Evolutionary conservation across 2,329 filamentous ascomycete species (phyloP), one percentile per base, ranked within the genome.

Genomic region (Aspergillus fischeri): DNA sequence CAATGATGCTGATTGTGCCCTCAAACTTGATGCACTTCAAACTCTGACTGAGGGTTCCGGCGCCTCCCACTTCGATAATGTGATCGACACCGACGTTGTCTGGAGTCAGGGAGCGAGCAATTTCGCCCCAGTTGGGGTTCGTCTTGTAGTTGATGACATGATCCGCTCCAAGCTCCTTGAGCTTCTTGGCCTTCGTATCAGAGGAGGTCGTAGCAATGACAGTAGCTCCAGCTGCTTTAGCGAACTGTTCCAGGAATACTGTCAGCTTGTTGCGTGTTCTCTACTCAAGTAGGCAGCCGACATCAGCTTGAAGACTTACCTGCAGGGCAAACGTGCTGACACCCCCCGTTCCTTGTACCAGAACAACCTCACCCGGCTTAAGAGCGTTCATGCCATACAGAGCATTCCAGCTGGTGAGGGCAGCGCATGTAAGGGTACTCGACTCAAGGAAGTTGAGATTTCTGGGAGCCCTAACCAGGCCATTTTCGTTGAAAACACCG

Each of bases 31-130:
- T 73, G 1, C 81, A 80, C 60, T 80, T 80, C 44, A 87, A 72
- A 2, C 78, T 80, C 66, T 87, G 78, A 3, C 74, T 64, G 61
- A 89, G 78, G 0, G 86, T 88, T n/a, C 77, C 79, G 0, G 83
- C 77, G 0, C 87, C 87, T 11, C 84, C 87, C n/a, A 89, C 81
- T 64, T 90, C 87, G 42, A 88, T 66, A 42, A 90, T 75, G 59
- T 86, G 78, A 63, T 89, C 81, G 7, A 87, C 82, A 11, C 87
- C 87, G 1, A 64, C 65, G 17, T 80, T 80, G 0, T 75, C 70
- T 0, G 82, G 76, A 0, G 79, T 81, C 9, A 80, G 68, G 9
- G 75, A 73, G 58, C 81, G 78, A 17, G 85, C 85, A 28, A 79
- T 78, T 2, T 76, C 71, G n/a, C 86, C 83, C 86, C 86, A 89